Conservation (phyloP, 495 filamentous ascomycete genomes). For the Penicillium ucsense region DNA sequence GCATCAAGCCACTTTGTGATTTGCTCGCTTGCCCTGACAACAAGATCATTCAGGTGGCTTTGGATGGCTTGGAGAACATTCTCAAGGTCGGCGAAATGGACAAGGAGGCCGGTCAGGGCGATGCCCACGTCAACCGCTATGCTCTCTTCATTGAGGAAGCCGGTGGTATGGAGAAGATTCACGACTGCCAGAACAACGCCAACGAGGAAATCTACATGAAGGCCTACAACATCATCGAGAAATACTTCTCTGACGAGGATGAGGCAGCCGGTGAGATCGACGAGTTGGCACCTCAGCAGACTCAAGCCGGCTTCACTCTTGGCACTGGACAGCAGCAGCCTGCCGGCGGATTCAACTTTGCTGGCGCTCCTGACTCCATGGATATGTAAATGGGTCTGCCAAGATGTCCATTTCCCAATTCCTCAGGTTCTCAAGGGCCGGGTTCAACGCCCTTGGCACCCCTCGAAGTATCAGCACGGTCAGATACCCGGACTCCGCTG, state of each 20-base stretch:
- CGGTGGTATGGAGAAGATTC: constrained; percentile 99
- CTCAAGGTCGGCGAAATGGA: constrained; percentile 99
- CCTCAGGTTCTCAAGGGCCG: no score
- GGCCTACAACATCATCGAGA: constrained; percentile 99
- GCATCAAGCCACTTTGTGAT: constrained; percentile 96
- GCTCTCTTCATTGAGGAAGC: constrained; percentile 98
- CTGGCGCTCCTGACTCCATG: constrained; percentile 88
- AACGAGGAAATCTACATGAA: constrained; percentile 99
- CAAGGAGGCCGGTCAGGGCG: constrained; percentile 69
- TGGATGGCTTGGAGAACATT: constrained; percentile 98
- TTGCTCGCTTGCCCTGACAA: constrained; percentile 96
- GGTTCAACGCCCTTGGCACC: no score
- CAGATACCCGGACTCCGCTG: no score
- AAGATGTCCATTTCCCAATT: no score
- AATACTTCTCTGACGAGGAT: constrained; percentile 99
- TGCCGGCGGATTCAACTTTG: constrained; percentile 75
- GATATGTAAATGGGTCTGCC: constrained; percentile 68
- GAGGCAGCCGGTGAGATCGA: constrained; percentile 71
- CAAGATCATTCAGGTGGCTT: constrained; percentile 99
- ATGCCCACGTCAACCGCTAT: constrained; percentile 86
- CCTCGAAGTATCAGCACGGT: no score
- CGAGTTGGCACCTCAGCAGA: constrained; percentile 56
- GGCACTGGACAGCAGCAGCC: constrained; percentile 66
- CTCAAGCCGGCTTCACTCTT: constrained; percentile 74
- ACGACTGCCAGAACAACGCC: constrained; percentile 99